Conservation (phyloP, 306 rosid genomes). For the Dryas octopetala region DNA sequence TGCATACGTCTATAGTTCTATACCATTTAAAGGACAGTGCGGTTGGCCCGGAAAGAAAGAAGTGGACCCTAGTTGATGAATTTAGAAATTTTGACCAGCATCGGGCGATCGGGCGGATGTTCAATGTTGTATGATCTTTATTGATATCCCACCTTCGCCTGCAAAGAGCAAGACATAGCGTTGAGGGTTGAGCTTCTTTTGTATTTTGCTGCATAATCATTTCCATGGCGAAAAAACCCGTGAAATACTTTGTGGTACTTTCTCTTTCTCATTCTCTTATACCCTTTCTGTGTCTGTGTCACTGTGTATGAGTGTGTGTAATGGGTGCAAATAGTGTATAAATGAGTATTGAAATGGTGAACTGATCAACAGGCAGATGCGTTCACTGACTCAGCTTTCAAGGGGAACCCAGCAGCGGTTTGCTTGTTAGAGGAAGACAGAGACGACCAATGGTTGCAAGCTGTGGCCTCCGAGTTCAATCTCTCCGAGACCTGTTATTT, state of each 20-base stretch:
- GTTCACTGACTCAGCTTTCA: slow-evolving; percentile 63
- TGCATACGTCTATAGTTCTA: no score
- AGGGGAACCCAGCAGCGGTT: slow-evolving; percentile 78
- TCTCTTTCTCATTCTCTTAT: background rate
- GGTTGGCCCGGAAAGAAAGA: no score
- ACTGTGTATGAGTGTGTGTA: background rate
- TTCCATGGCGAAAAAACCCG: slow-evolving; percentile 45
- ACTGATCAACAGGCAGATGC: slow-evolving; percentile 53
- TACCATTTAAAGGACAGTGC: no score
- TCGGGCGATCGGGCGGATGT: no score
- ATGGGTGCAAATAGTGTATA: background rate
- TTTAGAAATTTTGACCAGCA: no score
- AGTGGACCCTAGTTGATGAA: no score
- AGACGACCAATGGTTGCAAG: slow-evolving; percentile 57
- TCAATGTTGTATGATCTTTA: no score
- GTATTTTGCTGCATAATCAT: no score
- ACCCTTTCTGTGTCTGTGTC: background rate
- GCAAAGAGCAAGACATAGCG: no score
- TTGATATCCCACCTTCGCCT: no score
- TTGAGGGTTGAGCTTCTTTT: no score
- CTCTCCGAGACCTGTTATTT: slow-evolving; percentile 47
- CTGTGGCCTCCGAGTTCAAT: slow-evolving; percentile 62
- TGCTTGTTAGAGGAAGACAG: slow-evolving; percentile 61
- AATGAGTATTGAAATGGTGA: slow-evolving; percentile 2
- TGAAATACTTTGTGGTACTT: slow-evolving; percentile 60